Percentiles rank a stretch among this genome's conserved stretches.
Evolutionary conservation across 176 grass and related monocot species (phyloP).

Genomic region (Puya raimondii): DNA sequence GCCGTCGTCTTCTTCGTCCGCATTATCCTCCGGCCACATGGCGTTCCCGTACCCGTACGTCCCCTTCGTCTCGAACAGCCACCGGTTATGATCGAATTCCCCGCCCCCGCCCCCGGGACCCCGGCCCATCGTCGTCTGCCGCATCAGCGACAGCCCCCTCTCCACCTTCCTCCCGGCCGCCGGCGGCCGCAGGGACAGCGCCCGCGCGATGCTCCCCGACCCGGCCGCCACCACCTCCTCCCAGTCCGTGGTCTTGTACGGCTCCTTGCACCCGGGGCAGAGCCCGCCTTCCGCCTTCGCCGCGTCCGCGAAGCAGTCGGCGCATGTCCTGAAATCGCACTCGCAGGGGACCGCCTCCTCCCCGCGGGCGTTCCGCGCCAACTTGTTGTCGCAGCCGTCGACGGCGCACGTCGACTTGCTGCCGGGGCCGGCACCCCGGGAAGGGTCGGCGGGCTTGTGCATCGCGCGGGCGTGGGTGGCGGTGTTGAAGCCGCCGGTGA

Average conservation of each 20-base stretch:
- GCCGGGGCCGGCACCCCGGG: slow-evolving; percentile 4
- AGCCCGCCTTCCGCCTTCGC: slow-evolving; percentile 37
- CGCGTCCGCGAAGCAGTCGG: slow-evolving; percentile 87
- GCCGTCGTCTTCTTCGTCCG: slow-evolving; percentile 34
- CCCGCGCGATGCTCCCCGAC: slow-evolving; percentile 23
- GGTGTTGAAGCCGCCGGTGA: slow-evolving; percentile 93
- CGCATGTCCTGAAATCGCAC: slow-evolving; percentile 90
- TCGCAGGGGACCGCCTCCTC: slow-evolving; percentile 67
- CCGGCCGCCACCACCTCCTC: slow-evolving; percentile 46
- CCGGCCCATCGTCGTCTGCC: slow-evolving; percentile 23
- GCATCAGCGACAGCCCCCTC: slow-evolving; percentile 47
- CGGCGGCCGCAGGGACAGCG: slow-evolving; percentile 40
- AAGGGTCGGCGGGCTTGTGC: slow-evolving; percentile 30
- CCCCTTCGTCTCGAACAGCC: slow-evolving; percentile 99
- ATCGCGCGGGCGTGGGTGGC: slow-evolving; percentile 74
- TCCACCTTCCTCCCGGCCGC: slow-evolving; percentile 35
- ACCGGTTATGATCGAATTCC: slow-evolving; percentile 88
- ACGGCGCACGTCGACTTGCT: slow-evolving; percentile 41
- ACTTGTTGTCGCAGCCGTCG: slow-evolving; percentile 49
- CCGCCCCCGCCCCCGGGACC: slow-evolving; percentile 22
- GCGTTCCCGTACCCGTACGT: slow-evolving; percentile 94
- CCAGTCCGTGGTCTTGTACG: slow-evolving; percentile 71
- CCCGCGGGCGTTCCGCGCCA: slow-evolving; percentile 48
- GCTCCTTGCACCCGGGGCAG: slow-evolving; percentile 92
- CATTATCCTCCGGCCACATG: slow-evolving; percentile 76